phyloP scores from a whole-genome alignment of 768 basidiomycete genomes.

The Butyriboletus loyo region DNA sequence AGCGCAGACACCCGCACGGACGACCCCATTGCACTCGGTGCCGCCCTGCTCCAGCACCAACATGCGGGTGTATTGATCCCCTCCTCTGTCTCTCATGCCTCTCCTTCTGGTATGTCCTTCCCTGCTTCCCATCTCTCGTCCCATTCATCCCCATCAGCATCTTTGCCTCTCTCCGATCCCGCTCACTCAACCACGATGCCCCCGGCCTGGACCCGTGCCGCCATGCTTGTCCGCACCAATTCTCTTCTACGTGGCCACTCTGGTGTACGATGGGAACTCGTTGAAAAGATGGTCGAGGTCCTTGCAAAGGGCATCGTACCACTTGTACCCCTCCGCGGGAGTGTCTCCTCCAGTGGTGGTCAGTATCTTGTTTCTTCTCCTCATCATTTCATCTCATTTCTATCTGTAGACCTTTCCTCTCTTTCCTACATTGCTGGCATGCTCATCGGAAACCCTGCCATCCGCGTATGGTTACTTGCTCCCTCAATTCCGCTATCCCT shows the following conservation, averaged over 20 bases:
- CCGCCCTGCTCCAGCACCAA: slow-evolving; percentile 84
- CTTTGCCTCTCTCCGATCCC: slow-evolving; percentile 70
- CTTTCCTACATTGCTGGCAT: slow-evolving; percentile 82
- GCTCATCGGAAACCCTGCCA: slow-evolving; percentile 75
- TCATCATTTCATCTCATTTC: background rate
- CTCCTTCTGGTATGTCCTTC: slow-evolving; percentile 1
- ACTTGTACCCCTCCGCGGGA: slow-evolving; percentile 78
- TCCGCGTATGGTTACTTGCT: slow-evolving; percentile 61
- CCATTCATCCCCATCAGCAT: slow-evolving; percentile 1
- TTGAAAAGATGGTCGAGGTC: slow-evolving; percentile 74
- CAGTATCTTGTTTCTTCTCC: slow-evolving; percentile 4
- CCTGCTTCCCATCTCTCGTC: too few species aligned
- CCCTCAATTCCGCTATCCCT: slow-evolving; percentile 5
- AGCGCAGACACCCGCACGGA: slow-evolving; percentile 83
- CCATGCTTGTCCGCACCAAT: slow-evolving; percentile 85
- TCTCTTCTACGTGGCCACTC: slow-evolving; percentile 87
- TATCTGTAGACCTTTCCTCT: slow-evolving; percentile 59
- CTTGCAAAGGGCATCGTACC: slow-evolving; percentile 72
- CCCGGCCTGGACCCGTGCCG: slow-evolving; percentile 83
- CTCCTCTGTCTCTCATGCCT: slow-evolving; percentile 36
- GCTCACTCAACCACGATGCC: slow-evolving; percentile 72
- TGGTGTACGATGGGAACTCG: slow-evolving; percentile 76
- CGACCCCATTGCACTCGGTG: slow-evolving; percentile 67
- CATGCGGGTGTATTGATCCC: slow-evolving; percentile 68
- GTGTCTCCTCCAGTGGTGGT: slow-evolving; percentile 83